Conservation (phyloP, 2,329 filamentous ascomycete genomes). For the Diplocarpon mali region DNA sequence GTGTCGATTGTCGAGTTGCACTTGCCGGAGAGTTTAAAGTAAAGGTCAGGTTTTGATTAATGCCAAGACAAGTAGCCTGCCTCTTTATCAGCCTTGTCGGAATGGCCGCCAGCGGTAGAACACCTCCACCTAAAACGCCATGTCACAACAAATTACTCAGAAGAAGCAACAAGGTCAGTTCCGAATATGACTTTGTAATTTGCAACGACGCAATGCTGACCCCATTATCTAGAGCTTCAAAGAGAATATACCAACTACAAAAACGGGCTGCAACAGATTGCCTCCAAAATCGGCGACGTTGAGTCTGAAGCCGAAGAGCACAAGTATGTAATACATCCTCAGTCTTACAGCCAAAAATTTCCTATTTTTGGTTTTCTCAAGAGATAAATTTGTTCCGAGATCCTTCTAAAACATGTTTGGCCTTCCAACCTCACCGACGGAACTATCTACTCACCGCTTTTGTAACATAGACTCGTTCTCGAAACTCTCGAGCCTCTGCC, state of each 20-base stretch:
- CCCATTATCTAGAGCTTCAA: conserved; percentile 54
- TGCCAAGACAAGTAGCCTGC: conserved; percentile 7
- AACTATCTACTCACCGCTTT: conserved; percentile 30
- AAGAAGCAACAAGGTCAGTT: conserved; percentile 28
- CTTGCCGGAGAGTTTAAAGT: no score
- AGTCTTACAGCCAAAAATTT: conserved; percentile 6
- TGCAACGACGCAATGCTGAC: not conserved
- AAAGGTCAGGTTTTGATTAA: no score
- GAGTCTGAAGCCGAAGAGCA: conserved; percentile 97
- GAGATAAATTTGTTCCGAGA: conserved; percentile 3
- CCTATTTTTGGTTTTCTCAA: not conserved
- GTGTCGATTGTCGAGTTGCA: no score
- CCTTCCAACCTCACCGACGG: conserved; percentile 1
- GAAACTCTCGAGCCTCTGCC: conserved; percentile 80
- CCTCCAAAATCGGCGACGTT: conserved; percentile 92
- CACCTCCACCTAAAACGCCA: conserved; percentile 13
- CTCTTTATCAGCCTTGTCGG: conserved; percentile 8
- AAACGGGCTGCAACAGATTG: conserved; percentile 76
- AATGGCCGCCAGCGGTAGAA: conserved; percentile 7
- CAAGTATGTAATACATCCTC: conserved; percentile 53
- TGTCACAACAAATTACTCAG: conserved; percentile 26
- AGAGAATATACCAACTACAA: conserved; percentile 69
- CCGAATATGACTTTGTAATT: not conserved
- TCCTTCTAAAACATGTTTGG: conserved; percentile 1
- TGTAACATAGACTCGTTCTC: conserved; percentile 64